A percentile compares a stretch with the other conserved stretches of the same genome.
Conservation (phyloP, 2,329 filamentous ascomycete species). For the Ceratocystis smalleyi region DNA sequence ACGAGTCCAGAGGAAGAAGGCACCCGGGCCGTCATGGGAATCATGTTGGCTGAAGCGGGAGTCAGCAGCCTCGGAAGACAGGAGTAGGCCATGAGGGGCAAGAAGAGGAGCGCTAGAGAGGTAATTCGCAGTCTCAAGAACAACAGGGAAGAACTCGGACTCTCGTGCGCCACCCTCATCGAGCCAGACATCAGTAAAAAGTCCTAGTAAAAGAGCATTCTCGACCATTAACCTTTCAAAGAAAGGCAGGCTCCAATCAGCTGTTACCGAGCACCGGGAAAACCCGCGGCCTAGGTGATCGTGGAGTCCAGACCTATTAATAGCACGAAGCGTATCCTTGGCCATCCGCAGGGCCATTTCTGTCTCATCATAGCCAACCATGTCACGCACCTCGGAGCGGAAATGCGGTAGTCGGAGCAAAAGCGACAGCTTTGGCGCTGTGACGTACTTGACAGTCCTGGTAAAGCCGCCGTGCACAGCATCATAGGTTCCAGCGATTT, state of each 20-base stretch:
- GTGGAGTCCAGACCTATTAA: conserved; percentile 41
- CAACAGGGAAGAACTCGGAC: conserved; percentile 58
- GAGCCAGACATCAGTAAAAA: conserved; percentile 78
- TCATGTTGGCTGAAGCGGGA: conserved; percentile 61
- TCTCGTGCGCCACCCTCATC: conserved; percentile 35
- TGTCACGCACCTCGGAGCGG: conserved; percentile 57
- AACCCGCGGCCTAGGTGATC: conserved; percentile 44
- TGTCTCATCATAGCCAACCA: conserved; percentile 74
- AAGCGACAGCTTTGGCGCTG: conserved; percentile 70
- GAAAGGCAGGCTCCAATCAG: conserved; percentile 85
- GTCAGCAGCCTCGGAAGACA: conserved; percentile 80
- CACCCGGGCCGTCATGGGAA: conserved; percentile 61
- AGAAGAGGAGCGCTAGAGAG: conserved; percentile 57
- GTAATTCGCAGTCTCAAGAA: conserved; percentile 76
- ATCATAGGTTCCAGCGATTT: conserved; percentile 72
- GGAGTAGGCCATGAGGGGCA: conserved; percentile 57
- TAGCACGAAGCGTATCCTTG: conserved; percentile 61
- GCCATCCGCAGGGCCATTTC: conserved; percentile 62
- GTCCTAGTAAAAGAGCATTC: conserved; percentile 67
- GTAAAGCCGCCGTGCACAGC: conserved; percentile 65
- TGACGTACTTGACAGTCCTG: conserved; percentile 73
- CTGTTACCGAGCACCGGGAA: conserved; percentile 69
- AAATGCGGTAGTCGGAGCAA: conserved; percentile 60
- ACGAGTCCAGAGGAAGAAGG: conserved; percentile 86
- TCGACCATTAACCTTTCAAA: conserved; percentile 97